Evolutionary conservation across 1,139 yeast genomes (phyloP).

Genomic region (Kurtzmaniella quercitrusa): DNA sequence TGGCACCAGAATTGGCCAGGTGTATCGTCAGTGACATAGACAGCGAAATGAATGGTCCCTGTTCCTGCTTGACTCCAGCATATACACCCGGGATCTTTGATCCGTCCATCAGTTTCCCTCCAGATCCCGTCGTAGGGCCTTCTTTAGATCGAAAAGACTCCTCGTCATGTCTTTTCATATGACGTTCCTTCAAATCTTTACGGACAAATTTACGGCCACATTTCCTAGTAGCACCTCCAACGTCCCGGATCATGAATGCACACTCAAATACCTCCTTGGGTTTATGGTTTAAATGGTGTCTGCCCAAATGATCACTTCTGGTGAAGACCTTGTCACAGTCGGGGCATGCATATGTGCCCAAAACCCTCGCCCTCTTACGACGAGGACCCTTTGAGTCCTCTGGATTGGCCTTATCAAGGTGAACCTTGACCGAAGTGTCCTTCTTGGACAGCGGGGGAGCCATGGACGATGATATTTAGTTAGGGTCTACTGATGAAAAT

Average conservation of each 20-base stretch:
- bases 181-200: slow-evolving; percentile 37
- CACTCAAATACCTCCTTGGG: slow-evolving; percentile 32
- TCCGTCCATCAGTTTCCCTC: not conserved
- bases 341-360: slow-evolving; percentile 9
- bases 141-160: slow-evolving; percentile 2
- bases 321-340: slow-evolving; percentile 39
- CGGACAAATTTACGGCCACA: slow-evolving; percentile 42
- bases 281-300: slow-evolving; percentile 42
- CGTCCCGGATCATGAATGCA: slow-evolving; percentile 23
- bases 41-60: too few species aligned
- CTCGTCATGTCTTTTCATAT: slow-evolving; percentile 26
- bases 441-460: not conserved
- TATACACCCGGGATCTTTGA: not conserved
- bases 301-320: slow-evolving; percentile 38
- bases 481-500: not conserved
- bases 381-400: not conserved
- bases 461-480: not conserved
- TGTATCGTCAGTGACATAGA: not conserved
- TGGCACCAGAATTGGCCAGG: not conserved
- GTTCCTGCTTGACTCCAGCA: not conserved
- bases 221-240: slow-evolving; percentile 15
- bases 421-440: not conserved
- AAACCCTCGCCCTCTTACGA: slow-evolving; percentile 4
- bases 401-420: not conserved
- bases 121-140: not conserved